These are phyloP conservation scores for Dendrobium nobile DNA, from an alignment of 106 monocot species.

Conservation along the genomic window DNA sequence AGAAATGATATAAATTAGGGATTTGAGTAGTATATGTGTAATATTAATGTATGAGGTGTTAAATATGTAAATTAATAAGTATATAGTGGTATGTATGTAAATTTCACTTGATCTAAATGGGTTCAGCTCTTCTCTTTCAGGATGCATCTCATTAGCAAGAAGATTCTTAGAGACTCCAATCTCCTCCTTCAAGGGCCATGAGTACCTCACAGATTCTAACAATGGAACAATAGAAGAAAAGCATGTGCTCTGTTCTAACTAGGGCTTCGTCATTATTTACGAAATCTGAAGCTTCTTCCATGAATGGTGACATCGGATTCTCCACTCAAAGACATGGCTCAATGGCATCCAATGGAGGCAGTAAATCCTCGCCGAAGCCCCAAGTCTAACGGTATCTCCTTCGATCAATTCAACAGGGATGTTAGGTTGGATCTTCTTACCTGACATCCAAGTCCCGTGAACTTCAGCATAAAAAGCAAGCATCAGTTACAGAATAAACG, in stretches of 20 bases:
- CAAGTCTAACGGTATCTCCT: constrained; percentile 43
- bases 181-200: neutral
- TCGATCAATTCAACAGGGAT: constrained; percentile 35
- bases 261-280: constrained; percentile 22
- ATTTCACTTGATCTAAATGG: neutral
- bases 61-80: too few species aligned
- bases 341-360: constrained; percentile 39
- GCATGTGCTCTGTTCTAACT: neutral
- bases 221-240: constrained; percentile 4
- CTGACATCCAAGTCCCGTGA: constrained; percentile 65
- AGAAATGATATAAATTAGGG: too few species aligned
- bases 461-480: constrained; percentile 19
- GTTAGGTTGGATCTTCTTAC: constrained; percentile 34
- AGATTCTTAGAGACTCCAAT: constrained; percentile 1
- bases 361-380: constrained; percentile 53
- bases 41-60: too few species aligned
- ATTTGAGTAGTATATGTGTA: too few species aligned
- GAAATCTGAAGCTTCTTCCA: constrained; percentile 18
- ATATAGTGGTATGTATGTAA: too few species aligned
- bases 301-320: constrained; percentile 21
- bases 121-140: neutral
- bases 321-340: constrained; percentile 27
- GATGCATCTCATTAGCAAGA: constrained; percentile 5
- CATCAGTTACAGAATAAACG: neutral
- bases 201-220: neutral